A percentile compares a stretch with the other conserved stretches of the same genome.
Evolutionary conservation across 192 early-diverging fungal species (phyloP).

Genomic region (Coemansia brasiliensis): DNA sequence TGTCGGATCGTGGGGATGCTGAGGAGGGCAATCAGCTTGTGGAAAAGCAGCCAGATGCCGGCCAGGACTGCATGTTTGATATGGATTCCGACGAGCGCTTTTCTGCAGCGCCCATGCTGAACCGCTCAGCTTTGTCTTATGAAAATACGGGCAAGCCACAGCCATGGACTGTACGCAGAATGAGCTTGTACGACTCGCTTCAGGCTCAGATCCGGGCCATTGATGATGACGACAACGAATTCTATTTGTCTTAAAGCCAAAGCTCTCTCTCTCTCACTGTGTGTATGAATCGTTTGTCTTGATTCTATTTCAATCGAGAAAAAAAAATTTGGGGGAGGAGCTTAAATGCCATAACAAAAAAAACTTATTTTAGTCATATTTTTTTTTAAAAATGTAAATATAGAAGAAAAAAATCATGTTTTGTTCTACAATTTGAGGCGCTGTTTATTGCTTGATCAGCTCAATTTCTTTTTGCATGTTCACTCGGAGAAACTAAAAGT

Average conservation of each 20-base stretch:
- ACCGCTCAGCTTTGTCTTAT: slow-evolving; percentile 23
- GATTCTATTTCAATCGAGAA: too few relatives aligned
- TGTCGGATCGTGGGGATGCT: background rate
- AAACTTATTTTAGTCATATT: background rate
- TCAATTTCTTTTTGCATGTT: too few relatives aligned
- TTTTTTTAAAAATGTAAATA: slow-evolving; percentile 9
- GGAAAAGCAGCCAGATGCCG: slow-evolving; percentile 9
- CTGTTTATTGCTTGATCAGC: too few relatives aligned
- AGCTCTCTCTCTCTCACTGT: background rate
- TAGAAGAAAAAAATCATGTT: background rate
- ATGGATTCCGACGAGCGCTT: slow-evolving; percentile 37
- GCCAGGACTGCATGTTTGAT: slow-evolving; percentile 32
- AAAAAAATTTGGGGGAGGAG: background rate
- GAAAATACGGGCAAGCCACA: slow-evolving; percentile 26
- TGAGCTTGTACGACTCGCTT: slow-evolving; percentile 30
- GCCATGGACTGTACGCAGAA: slow-evolving; percentile 45
- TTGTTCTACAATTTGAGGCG: background rate
- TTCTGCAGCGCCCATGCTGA: background rate
- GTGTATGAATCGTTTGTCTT: too few relatives aligned
- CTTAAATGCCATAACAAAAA: background rate
- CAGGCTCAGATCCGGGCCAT: slow-evolving; percentile 44
- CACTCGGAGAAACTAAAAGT: too few relatives aligned
- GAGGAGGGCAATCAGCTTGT: background rate
- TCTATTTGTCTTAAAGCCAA: slow-evolving; percentile 19
- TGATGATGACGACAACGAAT: slow-evolving; percentile 54